Conservation (phyloP, 2,329 filamentous ascomycete species). For the Scytalidium sp. region DNA sequence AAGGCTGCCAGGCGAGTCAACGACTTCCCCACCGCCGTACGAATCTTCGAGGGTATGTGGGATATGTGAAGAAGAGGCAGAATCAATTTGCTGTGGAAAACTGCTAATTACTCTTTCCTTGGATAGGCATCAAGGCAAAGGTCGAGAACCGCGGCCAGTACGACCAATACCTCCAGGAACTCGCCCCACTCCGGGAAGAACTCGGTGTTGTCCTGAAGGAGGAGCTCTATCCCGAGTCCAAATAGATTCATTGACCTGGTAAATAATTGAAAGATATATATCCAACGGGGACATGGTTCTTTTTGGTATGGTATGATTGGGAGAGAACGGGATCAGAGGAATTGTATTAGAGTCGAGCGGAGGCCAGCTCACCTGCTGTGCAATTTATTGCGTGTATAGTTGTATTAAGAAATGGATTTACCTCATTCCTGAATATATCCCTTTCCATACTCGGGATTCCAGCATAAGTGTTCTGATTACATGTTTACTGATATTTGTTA, state of each 20-base stretch:
- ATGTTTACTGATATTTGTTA: not conserved
- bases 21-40: conserved; percentile 96
- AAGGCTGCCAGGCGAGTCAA: conserved; percentile 95
- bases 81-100: not conserved
- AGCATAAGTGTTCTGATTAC: not conserved
- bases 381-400: conserved; percentile 27
- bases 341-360: conserved; percentile 11
- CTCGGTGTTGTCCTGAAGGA: conserved; percentile 90
- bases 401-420: conserved; percentile 30
- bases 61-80: not conserved
- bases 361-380: conserved; percentile 17
- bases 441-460: not conserved
- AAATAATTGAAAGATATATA: not conserved
- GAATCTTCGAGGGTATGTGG: conserved; percentile 90
- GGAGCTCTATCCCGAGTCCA: conserved; percentile 73
- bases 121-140: conserved; percentile 92
- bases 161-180: conserved; percentile 90
- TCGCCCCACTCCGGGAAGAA: conserved; percentile 90
- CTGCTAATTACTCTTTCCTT: conserved; percentile 7
- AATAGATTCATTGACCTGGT: conserved; percentile 18
- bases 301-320: conserved; percentile 19
- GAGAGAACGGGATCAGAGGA: conserved; percentile 14
- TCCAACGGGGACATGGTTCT: conserved; percentile 6
- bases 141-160: conserved; percentile 98
- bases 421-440: conserved; percentile 9